A percentile compares a stretch with the other conserved stretches of the same genome.
Conservation (phyloP, 2,329 filamentous ascomycete species). For the Plectosphaerella sp. region DNA sequence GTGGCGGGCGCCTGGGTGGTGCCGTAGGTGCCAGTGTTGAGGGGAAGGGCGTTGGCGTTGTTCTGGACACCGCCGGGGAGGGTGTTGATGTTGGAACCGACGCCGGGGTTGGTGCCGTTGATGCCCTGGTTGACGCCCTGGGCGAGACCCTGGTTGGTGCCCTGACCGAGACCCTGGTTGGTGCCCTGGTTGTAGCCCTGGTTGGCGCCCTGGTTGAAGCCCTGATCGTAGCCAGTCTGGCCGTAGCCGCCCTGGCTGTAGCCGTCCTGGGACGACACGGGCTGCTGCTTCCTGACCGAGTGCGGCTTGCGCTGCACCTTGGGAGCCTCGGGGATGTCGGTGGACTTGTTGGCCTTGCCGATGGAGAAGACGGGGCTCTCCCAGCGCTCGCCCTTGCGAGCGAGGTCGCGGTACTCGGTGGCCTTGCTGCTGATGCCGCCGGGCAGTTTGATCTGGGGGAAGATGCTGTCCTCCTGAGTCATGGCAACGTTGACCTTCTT, state of each 20-base stretch:
- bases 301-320: constrained; percentile 44
- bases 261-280: neutral
- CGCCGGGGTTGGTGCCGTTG: neutral
- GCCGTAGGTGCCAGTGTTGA: neutral
- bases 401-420: constrained; percentile 86
- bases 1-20: neutral
- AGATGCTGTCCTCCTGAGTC: constrained; percentile 82
- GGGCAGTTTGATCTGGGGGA: constrained; percentile 81
- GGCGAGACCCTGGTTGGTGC: neutral
- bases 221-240: neutral
- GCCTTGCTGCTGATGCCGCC: constrained; percentile 90
- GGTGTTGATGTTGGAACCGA: neutral
- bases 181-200: neutral
- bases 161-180: neutral
- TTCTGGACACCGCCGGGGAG: neutral
- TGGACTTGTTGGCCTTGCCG: constrained; percentile 69
- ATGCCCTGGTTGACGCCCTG: neutral
- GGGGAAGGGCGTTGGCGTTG: neutral
- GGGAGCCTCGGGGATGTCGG: constrained; percentile 61
- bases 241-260: neutral
- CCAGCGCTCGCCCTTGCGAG: constrained; percentile 86
- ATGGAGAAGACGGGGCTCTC: constrained; percentile 91
- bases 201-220: neutral
- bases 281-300: neutral
- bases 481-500: constrained; percentile 79